Evolutionary conservation across 2,329 filamentous ascomycete genomes (phyloP).

Genomic region (Colletotrichum somersetense): DNA sequence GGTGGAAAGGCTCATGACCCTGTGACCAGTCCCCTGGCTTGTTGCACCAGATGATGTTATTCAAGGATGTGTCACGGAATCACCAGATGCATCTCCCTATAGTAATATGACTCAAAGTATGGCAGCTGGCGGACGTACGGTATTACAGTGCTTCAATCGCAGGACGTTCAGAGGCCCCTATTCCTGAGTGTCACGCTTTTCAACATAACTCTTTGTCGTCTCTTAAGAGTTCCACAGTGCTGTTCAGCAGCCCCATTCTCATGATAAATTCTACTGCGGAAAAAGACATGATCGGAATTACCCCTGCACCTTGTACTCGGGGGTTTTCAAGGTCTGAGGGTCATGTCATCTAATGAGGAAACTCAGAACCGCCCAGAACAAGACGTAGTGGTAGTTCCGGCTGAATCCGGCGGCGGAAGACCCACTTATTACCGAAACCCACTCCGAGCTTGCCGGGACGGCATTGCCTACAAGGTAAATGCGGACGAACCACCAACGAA

Average conservation of each 20-base stretch:
- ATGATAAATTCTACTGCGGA: background rate
- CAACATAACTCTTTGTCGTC: background rate
- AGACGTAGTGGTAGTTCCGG: background rate
- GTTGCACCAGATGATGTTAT: background rate
- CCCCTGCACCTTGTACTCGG: too few species aligned
- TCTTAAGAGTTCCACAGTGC: background rate
- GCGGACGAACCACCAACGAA: background rate
- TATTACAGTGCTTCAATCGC: background rate
- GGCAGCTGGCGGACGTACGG: background rate
- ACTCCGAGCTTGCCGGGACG: slow-evolving; percentile 15
- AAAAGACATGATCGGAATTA: background rate
- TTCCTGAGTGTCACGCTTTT: background rate
- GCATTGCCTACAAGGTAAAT: slow-evolving; percentile 1
- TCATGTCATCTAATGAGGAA: background rate
- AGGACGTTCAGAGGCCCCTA: too few species aligned
- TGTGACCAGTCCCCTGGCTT: background rate
- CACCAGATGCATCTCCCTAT: background rate
- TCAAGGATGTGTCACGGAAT: background rate
- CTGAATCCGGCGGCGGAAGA: slow-evolving; percentile 14
- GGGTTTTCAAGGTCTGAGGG: background rate
- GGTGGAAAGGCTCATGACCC: background rate
- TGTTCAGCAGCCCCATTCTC: background rate
- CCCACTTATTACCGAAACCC: slow-evolving; percentile 3
- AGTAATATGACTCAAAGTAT: background rate
- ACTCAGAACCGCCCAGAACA: background rate